Evolutionary conservation across 2,329 filamentous ascomycete genomes (phyloP).

Genomic region (Fusarium poae): DNA sequence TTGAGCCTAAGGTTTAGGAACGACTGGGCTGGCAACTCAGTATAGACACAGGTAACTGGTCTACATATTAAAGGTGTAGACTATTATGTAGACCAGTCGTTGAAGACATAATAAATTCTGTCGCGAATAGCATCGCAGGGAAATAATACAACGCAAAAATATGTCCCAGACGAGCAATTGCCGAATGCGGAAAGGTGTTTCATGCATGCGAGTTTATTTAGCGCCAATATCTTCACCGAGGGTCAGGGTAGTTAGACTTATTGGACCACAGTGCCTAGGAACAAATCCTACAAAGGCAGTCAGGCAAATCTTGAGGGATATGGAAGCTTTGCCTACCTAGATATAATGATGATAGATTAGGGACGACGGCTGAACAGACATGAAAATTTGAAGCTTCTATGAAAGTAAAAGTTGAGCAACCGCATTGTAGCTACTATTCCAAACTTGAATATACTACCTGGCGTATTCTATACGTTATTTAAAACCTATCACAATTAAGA

Average conservation of each 20-base stretch:
- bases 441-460: neutral
- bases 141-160: conserved; percentile 13
- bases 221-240: conserved; percentile 21
- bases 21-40: neutral
- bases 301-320: neutral
- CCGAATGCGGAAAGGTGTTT: conserved; percentile 37
- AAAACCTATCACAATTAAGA: neutral
- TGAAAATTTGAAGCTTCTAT: neutral
- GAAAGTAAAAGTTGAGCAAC: neutral
- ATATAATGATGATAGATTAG: neutral
- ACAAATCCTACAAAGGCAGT: neutral
- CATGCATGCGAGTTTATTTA: conserved; percentile 17
- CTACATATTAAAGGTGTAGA: neutral
- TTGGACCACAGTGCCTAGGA: conserved; percentile 12
- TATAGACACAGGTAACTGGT: neutral
- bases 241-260: conserved; percentile 6
- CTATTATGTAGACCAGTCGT: no score
- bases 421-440: neutral
- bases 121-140: conserved; percentile 1
- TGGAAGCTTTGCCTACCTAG: neutral
- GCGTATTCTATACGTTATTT: neutral
- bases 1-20: neutral
- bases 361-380: neutral
- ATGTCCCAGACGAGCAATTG: conserved; percentile 42
- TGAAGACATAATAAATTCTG: neutral